Conservation (phyloP, 2,329 filamentous ascomycete genomes). For the Pseudogymnoascus pannorum region DNA sequence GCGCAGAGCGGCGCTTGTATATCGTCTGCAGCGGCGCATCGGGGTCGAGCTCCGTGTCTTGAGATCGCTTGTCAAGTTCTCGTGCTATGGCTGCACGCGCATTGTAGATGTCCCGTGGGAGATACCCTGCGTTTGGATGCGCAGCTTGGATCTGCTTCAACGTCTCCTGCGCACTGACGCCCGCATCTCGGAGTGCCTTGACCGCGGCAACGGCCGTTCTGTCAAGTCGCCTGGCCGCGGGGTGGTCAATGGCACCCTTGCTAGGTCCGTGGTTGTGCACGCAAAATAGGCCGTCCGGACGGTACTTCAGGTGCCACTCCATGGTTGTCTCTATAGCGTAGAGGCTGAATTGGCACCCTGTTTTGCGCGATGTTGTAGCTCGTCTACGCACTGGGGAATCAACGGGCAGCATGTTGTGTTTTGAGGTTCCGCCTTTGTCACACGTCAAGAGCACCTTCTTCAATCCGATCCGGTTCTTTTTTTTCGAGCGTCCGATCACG, state of each 20-base stretch:
- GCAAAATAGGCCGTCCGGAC: conserved; percentile 50
- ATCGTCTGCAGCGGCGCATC: conserved; percentile 53
- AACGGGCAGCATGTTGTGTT: conserved; percentile 38
- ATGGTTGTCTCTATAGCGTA: conserved; percentile 61
- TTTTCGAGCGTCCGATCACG: conserved; percentile 59
- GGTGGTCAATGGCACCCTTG: conserved; percentile 59
- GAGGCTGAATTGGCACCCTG: conserved; percentile 62
- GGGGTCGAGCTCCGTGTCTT: conserved; percentile 40
- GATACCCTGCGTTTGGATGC: conserved; percentile 55
- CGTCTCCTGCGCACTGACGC: conserved; percentile 58
- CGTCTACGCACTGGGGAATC: conserved; percentile 46
- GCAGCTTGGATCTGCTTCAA: conserved; percentile 57
- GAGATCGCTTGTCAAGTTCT: conserved; percentile 54
- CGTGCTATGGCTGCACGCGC: conserved; percentile 59
- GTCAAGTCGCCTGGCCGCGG: conserved; percentile 57
- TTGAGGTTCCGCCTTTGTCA: conserved; percentile 57
- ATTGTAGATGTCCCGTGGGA: conserved; percentile 61
- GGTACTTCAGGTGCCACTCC: conserved; percentile 59
- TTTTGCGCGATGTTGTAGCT: conserved; percentile 61
- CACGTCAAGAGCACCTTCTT: conserved; percentile 64
- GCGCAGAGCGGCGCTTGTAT: conserved; percentile 46
- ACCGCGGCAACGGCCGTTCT: conserved; percentile 62
- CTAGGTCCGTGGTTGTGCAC: conserved; percentile 59
- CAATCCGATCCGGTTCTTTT: conserved; percentile 56
- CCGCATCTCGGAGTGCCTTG: conserved; percentile 57